Evolutionary conservation across 306 rosid species (phyloP).

Genomic region (Pyrus communis): DNA sequence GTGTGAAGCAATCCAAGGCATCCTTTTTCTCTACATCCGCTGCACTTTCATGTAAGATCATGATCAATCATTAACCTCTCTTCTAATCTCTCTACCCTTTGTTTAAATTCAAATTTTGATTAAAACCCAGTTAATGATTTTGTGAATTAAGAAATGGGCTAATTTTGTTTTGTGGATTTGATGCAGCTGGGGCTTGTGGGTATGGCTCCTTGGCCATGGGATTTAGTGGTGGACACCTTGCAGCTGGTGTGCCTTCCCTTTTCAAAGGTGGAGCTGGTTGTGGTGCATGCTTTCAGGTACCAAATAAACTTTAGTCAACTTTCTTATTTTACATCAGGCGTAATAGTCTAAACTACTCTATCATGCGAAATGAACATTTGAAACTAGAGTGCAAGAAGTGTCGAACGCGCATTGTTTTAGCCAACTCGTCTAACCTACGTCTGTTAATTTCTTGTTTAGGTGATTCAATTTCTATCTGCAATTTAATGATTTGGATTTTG

Average conservation of each 20-base stretch:
- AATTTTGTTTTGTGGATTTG: conserved; percentile 8
- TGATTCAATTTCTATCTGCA: neutral
- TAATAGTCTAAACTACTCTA: neutral
- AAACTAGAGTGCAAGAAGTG: neutral
- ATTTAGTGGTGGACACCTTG: conserved; percentile 45
- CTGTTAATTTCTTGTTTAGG: neutral
- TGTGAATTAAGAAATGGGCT: conserved; percentile 4
- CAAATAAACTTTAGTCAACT: neutral
- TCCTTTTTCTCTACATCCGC: conserved; percentile 44
- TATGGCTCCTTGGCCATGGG: conserved; percentile 61
- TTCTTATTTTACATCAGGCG: neutral
- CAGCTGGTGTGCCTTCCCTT: conserved; percentile 60
- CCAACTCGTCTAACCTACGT: neutral
- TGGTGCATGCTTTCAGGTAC: conserved; percentile 86
- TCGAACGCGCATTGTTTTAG: no score
- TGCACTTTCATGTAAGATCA: conserved; percentile 51
- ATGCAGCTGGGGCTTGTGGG: conserved; percentile 90
- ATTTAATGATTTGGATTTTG: neutral
- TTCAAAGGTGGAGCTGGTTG: conserved; percentile 77
- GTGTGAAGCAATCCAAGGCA: conserved; percentile 53
- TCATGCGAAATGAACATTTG: no score
- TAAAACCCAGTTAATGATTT: neutral
- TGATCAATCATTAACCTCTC: neutral
- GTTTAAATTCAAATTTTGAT: neutral
- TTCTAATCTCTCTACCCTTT: neutral